phyloP scores from a whole-genome alignment of 2,329 filamentous ascomycete species.

The Aspergillus uvarum region DNA sequence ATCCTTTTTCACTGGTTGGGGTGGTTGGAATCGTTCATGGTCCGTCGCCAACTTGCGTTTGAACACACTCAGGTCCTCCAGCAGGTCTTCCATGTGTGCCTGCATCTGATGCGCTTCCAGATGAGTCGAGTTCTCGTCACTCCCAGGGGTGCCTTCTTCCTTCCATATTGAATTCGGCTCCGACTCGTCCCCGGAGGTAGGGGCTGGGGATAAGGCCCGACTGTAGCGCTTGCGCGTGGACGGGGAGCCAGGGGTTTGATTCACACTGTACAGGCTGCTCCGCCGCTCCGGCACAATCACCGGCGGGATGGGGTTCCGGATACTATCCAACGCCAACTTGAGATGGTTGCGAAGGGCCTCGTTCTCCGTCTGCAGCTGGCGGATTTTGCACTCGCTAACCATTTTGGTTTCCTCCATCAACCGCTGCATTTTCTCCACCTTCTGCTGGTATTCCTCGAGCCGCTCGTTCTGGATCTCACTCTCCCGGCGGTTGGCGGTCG shows the following conservation, averaged over 20 bases:
- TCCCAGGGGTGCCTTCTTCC: constrained; percentile 55
- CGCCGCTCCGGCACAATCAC: constrained; percentile 36
- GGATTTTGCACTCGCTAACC: constrained; percentile 91
- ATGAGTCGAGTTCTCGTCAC: constrained; percentile 33
- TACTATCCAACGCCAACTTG: constrained; percentile 76
- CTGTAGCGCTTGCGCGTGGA: constrained; percentile 47
- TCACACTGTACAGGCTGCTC: constrained; percentile 42
- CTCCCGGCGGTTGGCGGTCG: constrained; percentile 70
- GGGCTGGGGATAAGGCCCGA: constrained; percentile 24
- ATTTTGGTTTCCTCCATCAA: constrained; percentile 93
- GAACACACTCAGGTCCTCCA: constrained; percentile 78
- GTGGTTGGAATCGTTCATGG: constrained; percentile 41
- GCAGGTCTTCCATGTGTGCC: constrained; percentile 77
- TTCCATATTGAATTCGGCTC: constrained; percentile 46
- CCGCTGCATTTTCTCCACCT: constrained; percentile 85
- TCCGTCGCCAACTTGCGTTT: constrained; percentile 85
- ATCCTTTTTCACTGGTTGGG: constrained; percentile 20
- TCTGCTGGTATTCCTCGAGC: constrained; percentile 90
- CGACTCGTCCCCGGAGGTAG: constrained; percentile 28
- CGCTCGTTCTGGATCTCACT: constrained; percentile 75
- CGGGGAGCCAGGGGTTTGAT: constrained; percentile 62
- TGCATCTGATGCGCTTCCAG: constrained; percentile 65
- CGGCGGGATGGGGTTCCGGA: constrained; percentile 84
- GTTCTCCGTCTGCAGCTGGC: constrained; percentile 83
- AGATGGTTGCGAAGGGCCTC: constrained; percentile 85